Conservation (phyloP, 2,329 filamentous ascomycete genomes). For the Podosphaera fusca region DNA sequence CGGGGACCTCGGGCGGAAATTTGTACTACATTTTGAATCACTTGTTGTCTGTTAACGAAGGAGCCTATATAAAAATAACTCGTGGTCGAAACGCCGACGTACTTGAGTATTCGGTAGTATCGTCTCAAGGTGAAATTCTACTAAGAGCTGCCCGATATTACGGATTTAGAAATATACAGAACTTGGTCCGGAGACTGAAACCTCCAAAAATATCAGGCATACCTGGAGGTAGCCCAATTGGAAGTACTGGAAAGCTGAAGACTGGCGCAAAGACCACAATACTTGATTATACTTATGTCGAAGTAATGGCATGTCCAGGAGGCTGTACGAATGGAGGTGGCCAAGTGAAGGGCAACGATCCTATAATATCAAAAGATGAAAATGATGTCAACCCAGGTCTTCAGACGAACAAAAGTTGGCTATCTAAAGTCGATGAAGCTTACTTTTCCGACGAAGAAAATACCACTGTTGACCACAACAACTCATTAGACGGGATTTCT, state of each 20-base stretch:
- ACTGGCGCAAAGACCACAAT: conserved; percentile 21
- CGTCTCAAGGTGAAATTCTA: conserved; percentile 30
- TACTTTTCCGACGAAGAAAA: conserved; percentile 57
- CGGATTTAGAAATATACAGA: conserved; percentile 95
- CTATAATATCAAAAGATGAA: conserved; percentile 28
- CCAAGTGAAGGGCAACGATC: conserved; percentile 78
- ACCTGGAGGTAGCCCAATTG: conserved; percentile 46
- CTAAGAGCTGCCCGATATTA: conserved; percentile 81
- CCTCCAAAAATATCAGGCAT: conserved; percentile 57
- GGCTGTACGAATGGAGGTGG: conserved; percentile 95
- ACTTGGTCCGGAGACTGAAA: conserved; percentile 78
- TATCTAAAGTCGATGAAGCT: conserved; percentile 63
- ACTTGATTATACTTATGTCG: conserved; percentile 71
- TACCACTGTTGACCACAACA: conserved; percentile 14
- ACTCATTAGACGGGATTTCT: conserved; percentile 41
- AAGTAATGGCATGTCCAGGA: conserved; percentile 98
- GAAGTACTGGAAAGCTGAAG: conserved; percentile 28
- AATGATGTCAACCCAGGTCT: conserved; percentile 24
- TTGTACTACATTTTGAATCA: conserved; percentile 63
- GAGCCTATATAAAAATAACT: conserved; percentile 44
- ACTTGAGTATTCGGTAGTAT: conserved; percentile 53
- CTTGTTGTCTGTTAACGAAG: conserved; percentile 46
- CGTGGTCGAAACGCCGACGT: conserved; percentile 81
- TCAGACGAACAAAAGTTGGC: conserved; percentile 68
- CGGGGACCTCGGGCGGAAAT: conserved; percentile 74